Base-by-base conservation (phyloP, 176 grass and related monocot genomes). In the Hyparrhenia diplandra region DNA sequence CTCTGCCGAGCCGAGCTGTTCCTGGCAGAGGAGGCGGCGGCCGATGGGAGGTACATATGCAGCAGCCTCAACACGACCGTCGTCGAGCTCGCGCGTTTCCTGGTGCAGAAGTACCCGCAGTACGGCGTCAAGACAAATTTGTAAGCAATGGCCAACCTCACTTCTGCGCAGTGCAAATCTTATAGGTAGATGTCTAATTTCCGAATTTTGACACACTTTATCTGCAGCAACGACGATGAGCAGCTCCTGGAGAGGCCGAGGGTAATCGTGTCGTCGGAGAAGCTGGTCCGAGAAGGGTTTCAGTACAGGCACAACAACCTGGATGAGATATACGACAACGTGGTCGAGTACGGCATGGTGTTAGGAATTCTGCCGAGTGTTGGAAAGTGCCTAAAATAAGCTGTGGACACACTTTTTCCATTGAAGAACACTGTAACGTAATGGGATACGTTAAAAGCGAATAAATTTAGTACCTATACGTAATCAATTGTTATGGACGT, bases 1-100 rank as follows among this genome's bases (percentile, higher is more conserved):
- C 39, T 93, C 45, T 91, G 90, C 86, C 80, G 88, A 37, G 93
- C 94, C 10, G 76, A 92, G 71, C 71, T 90, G 14, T 92, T 97
- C 71, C 36, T 97, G 5, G 90, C 88, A 4, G 94, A 93, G 78
- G 80, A 36, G 13, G 80, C 52, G 1, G 49, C 72, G 2, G 83
- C 90, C 23, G 75, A 64, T 0, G 90, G 88, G 31, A 60, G 94
- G 52, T 93, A 93, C 66, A 73, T 97, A 69, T 90, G 86, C 64
- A 89, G 90, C 58, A 20, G 85, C 18, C 62, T 90, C 35, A 91
- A 88, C 82, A 89, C 90, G 6, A 91, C 62, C 31, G 20, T 74
- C 74, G 0, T 66, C 2, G 64, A 87, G 60, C 77, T 97, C 5
- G 80, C 88, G 10, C 42, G 54, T 0, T 97, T 93, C 68, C 77